Evolutionary conservation across 345 rosid genomes (phyloP).

Genomic region (Heritiera fomes): DNA sequence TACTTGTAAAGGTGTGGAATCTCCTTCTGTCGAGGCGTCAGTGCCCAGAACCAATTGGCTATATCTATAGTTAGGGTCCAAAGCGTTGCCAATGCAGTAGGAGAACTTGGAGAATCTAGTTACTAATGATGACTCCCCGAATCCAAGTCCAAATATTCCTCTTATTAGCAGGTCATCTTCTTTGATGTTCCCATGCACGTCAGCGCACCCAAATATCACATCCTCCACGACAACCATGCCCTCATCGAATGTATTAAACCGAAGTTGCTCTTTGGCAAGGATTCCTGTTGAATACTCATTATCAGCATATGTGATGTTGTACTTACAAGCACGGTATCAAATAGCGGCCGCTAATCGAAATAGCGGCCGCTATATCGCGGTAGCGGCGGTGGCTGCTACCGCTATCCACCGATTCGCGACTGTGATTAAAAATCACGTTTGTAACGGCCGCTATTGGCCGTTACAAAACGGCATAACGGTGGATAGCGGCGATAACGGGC

Average conservation of each 20-base stretch:
- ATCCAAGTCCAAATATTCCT: slow-evolving; percentile 11
- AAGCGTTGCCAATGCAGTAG: slow-evolving; percentile 17
- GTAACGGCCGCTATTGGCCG: too few species aligned
- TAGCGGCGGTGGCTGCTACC: too few species aligned
- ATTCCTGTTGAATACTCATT: neutral
- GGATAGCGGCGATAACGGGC: too few species aligned
- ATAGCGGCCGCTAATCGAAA: too few species aligned
- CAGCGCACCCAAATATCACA: slow-evolving; percentile 8
- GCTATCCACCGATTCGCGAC: too few species aligned
- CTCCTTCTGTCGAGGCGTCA: slow-evolving; percentile 4
- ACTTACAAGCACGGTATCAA: too few species aligned
- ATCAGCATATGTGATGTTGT: neutral
- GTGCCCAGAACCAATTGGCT: slow-evolving; percentile 9
- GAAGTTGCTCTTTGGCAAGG: too few species aligned
- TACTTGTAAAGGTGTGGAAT: slow-evolving; percentile 16
- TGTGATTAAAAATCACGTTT: too few species aligned
- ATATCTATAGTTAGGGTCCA: neutral
- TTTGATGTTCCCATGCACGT: too few species aligned
- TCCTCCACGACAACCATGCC: neutral
- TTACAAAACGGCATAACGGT: too few species aligned
- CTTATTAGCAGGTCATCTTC: neutral
- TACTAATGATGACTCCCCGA: neutral
- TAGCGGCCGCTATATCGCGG: too few species aligned
- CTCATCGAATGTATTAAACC: neutral
- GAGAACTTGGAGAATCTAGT: too few species aligned